Base-by-base conservation (phyloP, 306 rosid species). In the Quercus variabilis region DNA sequence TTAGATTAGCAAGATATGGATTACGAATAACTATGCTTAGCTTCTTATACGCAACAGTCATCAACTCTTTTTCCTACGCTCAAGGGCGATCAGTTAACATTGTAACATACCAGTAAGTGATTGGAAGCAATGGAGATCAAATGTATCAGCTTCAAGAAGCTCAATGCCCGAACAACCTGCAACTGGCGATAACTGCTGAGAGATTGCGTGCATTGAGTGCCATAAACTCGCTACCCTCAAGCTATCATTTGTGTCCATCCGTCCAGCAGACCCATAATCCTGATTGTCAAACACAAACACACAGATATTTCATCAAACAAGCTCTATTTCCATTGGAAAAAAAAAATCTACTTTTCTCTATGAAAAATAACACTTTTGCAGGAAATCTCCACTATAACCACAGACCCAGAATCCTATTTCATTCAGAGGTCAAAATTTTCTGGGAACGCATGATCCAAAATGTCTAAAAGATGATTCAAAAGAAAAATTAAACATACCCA, bases 141-240 rank as follows among this genome's bases (percentile, higher is more conserved):
- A 94, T 12, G 94, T 92, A 69, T 92, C 97, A 14, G 97, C 97
- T 86, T 92, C 96, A 25, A 95, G 97, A 31, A 94, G 97, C 76
- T 94, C 99, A 74, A 92, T 85, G 62, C 99, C 98, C 15, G 80
- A 80, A 78, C 97, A 92, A 71, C 97, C 97, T 18, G 83, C 55
- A 58, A 93, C 82, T 4, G 98, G 98, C 6, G 98, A 95, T 64
- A 90, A 67, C 77, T 94, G 97, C 83, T 94, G 98, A 80, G 99
- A 92, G 80, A 95, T 95, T 73, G 99, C 97, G 58, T 95, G 98
- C 99, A 94, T 94, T 0, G 97, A 94, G 73, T 94, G 97, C 99
- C 97, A 94, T 76, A 95, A 88, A 83, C 97, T 95, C 15, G 97
- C 99, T 80, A 95, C 97, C 76, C 99, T 78, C 89, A 95, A 87